Conservation (phyloP, 1,284 basidiomycete genomes). For the Coniferiporia sulphurascens region DNA sequence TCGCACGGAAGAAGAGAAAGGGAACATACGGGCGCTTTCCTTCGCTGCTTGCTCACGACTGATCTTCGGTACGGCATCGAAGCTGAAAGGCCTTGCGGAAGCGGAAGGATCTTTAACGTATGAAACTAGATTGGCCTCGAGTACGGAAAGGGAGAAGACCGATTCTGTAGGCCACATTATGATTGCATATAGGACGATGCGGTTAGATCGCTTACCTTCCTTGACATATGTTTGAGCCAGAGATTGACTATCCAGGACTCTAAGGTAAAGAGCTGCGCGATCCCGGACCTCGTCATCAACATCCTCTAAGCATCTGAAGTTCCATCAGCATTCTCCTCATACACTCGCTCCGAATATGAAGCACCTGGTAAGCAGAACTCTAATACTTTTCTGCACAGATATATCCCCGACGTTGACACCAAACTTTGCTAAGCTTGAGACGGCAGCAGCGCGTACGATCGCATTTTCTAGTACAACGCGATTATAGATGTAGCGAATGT, state of each 20-base stretch:
- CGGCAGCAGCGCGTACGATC: conserved; percentile 95
- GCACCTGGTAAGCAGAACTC: conserved; percentile 79
- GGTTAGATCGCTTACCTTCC: conserved; percentile 58
- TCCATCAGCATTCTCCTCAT: conserved; percentile 8
- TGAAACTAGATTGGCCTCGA: conserved; percentile 83
- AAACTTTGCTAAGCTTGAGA: conserved; percentile 93
- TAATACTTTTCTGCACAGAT: conserved; percentile 80
- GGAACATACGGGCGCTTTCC: conserved; percentile 74
- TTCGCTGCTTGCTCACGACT: conserved; percentile 86
- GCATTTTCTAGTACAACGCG: conserved; percentile 98
- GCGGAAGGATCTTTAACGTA: conserved; percentile 83
- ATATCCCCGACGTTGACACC: conserved; percentile 84
- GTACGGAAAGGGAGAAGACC: conserved; percentile 80
- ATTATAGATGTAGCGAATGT: conserved; percentile 99
- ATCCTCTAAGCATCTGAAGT: conserved; percentile 87
- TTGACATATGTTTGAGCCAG: conserved; percentile 86
- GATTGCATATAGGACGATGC: not conserved
- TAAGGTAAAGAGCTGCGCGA: conserved; percentile 92
- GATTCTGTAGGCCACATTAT: conserved; percentile 55
- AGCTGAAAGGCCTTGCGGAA: conserved; percentile 70
- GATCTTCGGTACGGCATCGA: conserved; percentile 81
- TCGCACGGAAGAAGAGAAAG: not conserved
- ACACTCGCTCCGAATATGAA: conserved; percentile 22
- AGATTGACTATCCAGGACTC: conserved; percentile 74
- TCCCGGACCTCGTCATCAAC: conserved; percentile 99